phyloP scores from a whole-genome alignment of 192 early-diverging fungal species.

The Cetraspora pellucida region DNA sequence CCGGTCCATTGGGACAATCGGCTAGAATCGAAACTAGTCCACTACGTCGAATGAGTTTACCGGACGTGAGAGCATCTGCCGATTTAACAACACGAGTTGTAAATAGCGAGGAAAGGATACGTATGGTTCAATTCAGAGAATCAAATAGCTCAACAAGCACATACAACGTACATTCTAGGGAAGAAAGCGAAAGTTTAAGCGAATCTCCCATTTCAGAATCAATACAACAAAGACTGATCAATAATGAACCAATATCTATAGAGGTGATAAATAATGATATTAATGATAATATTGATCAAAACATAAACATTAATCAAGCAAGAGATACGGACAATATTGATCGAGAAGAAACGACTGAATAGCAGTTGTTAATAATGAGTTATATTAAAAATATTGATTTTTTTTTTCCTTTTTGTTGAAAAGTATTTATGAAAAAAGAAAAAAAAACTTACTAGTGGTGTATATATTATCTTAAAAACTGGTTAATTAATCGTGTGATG shows the following conservation, averaged over 20 bases:
- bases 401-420: too few species aligned
- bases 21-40: neutral
- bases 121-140: slow-evolving; percentile 16
- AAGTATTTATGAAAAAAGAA: too few species aligned
- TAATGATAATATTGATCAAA: neutral
- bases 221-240: neutral
- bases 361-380: too few species aligned
- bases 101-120: neutral
- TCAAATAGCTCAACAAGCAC: neutral
- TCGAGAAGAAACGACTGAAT: neutral
- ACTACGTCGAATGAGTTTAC: slow-evolving; percentile 19
- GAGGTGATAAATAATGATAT: neutral
- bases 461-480: too few species aligned
- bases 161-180: neutral
- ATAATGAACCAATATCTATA: too few species aligned
- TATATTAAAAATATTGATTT: too few species aligned
- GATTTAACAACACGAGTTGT: neutral
- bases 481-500: too few species aligned
- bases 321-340: neutral
- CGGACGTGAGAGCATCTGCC: neutral
- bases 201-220: neutral
- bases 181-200: neutral
- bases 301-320: neutral
- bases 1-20: slow-evolving; percentile 23
- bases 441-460: too few species aligned